These are phyloP conservation scores for Gracilariopsis chorda DNA, from an alignment of 23 red algal genomes.

Conservation along the genomic window DNA sequence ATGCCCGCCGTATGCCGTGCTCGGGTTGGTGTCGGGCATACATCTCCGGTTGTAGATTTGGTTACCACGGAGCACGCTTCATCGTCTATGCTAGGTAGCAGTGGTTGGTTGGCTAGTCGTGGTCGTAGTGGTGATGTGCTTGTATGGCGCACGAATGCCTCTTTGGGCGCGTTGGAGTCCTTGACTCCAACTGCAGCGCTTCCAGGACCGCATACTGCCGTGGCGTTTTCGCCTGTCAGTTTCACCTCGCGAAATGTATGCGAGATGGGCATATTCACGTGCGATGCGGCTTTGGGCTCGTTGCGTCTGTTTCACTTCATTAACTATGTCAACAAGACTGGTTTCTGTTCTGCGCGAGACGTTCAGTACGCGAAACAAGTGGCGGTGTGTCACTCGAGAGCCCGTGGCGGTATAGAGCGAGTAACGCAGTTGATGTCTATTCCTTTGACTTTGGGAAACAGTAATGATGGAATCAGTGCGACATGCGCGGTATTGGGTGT, in stretches of 20 bases:
- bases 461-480: background rate
- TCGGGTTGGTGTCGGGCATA: slow-evolving; percentile 55
- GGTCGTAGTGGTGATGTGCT: slow-evolving; percentile 54
- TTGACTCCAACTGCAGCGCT: slow-evolving; percentile 25
- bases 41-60: slow-evolving; percentile 2
- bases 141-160: slow-evolving; percentile 42
- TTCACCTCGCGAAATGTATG: slow-evolving; percentile 11
- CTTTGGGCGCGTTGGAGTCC: slow-evolving; percentile 19
- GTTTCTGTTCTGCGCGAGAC: slow-evolving; percentile 12
- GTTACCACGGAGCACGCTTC: slow-evolving; percentile 17
- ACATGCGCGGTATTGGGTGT: slow-evolving; percentile 27
- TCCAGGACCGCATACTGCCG: slow-evolving; percentile 63
- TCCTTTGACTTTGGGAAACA: background rate
- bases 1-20: slow-evolving; percentile 54
- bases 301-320: slow-evolving; percentile 44
- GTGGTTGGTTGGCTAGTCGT: slow-evolving; percentile 56
- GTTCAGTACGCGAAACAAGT: slow-evolving; percentile 26
- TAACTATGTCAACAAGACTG: slow-evolving; percentile 16
- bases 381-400: slow-evolving; percentile 15
- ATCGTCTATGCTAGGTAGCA: slow-evolving; percentile 3
- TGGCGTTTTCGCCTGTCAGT: slow-evolving; percentile 33
- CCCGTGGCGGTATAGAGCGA: background rate
- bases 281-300: slow-evolving; percentile 31
- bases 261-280: slow-evolving; percentile 32
- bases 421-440: slow-evolving; percentile 19